Base-by-base conservation (phyloP, 2,329 filamentous ascomycete species). In the Dendryphion nanum region DNA sequence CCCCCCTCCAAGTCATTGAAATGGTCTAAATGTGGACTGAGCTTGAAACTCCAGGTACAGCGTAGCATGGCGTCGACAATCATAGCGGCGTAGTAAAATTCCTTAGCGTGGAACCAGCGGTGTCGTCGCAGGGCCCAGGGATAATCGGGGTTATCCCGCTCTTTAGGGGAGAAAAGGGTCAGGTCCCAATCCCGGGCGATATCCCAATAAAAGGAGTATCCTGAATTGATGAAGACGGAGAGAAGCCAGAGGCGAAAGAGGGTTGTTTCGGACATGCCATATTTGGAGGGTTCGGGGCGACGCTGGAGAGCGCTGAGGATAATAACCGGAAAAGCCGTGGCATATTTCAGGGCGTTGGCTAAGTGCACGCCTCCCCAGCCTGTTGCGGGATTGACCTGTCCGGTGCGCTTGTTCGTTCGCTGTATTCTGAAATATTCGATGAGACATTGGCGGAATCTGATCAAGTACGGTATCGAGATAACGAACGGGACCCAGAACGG, bases 181-280 rank as follows among this genome's bases (percentile, higher is more conserved):
- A 98, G 75, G 60, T 97, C 93, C 93, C 93, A 98, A 73, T 98
- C 93, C 70, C 90, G 93, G 38, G 88, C 78, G 19, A 97, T 82
- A 57, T 98, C 93, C 93, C 93, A 98, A 74, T 93, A 98, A 72
- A 97, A 97, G n/a, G 86, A 89, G 69, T 95, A 98, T 30, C 86
- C 73, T 12, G 88, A 94, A 66, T 98, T 96, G 54, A 93, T 60
- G 21, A 89, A 71, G 19, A 88, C 85, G 30, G 85, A 85, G 23
- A 77, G 67, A 19, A 94, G 71, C 78, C 78, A 75, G 48, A 80
- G 57, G 30, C 75, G 71, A 51, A 76, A 77, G 29, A 82, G 62
- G 1, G 70, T 70, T n/a, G 73, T 66, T 54, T 81, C 75, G 30
- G 73, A 77, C 53, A 79, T 70, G 33, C 75, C 70, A 37, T 73